Base-by-base conservation (phyloP, 768 basidiomycete genomes). In the Boletus speciosus region DNA sequence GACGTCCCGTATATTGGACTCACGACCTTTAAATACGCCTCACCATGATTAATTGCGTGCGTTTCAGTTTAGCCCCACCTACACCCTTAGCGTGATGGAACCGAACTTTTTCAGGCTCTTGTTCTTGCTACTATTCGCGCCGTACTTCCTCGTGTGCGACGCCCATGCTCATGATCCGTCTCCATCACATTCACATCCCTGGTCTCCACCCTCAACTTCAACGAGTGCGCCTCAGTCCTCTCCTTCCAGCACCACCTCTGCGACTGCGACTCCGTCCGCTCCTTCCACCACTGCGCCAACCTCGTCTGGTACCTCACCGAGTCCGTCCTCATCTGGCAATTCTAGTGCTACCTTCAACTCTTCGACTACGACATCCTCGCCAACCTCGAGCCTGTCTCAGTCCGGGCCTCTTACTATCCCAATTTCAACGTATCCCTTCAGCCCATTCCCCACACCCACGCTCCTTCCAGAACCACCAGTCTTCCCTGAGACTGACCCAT, bases 361-460 rank as follows among this genome's bases (percentile, higher is more conserved):
- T 41, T 57, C 54, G 12, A 16, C 55, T 5, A 45, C 62, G 0
- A 48, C 50, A 2, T 56, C 67, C 4, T 52, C 47, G 2, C 15
- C 43, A 16, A 38, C 54, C 7, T 55, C 58, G 27, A 29, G 16
- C 6, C 23, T 51, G 0, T 62, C 66, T 9, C 59, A 62, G 35
- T 57, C 58, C 3, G 65, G 56, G 12, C 69, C 63, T 43, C 50
- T 66, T 14, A 72, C 68, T 25, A 46, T 76, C 32, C 76, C 79
- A 14, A 73, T 78, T 45, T 68, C 74, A 19, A 59, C 66, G 0
- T 74, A 75, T 49, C 58, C 76, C 1, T 86, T 88, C 74, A 69
- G 77, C 12, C 78, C 84, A 4, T 86, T 80, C 74, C 84, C 86
- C 1, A 74, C 80, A 14, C 84, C 87, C 15, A 78, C 81, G 1